Evolutionary conservation across 805 yeast genomes (phyloP), one percentile per base, ranked within the genome.

Genomic region (Candida argentea): DNA sequence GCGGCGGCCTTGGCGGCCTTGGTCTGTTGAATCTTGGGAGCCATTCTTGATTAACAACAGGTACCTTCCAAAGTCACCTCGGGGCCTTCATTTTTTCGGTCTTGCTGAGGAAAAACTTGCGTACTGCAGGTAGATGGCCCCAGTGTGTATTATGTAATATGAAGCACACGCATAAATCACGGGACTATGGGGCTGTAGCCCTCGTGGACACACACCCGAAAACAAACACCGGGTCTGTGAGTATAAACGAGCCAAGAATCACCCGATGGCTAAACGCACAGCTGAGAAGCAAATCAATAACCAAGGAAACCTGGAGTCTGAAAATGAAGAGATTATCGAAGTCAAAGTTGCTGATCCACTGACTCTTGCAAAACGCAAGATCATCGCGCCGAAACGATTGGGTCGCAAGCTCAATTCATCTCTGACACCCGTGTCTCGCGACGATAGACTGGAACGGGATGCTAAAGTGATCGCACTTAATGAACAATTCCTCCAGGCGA

Each of bases 1-100:
- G 97, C 97, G 61, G 97, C 96, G 63, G 35, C 95, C 77, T 89
- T 89, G 63, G 95, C 96, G 70, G 96, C 96, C 76, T 89, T 89
- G 61, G 95, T 81, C 70, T 85, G 87, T 79, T 89, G 96, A 73
- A 84, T 74, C 75, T 89, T 89, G 76, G 95, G 95, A 70, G 96
- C 95, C 96, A 89, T 85, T 68, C 77, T 71, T 51, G 22, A 43
- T 21, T n/a, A n/a, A n/a, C n/a, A n/a, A n/a, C n/a, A n/a, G n/a
- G n/a, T n/a, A n/a, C n/a, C n/a, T n/a, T n/a, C n/a, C n/a, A n/a
- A n/a, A n/a, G n/a, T n/a, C n/a, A n/a, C n/a, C n/a, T n/a, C n/a
- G n/a, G n/a, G n/a, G n/a, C n/a, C n/a, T n/a, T n/a, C n/a, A n/a
- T n/a, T n/a, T n/a, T n/a, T n/a, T n/a, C n/a, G n/a, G n/a, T n/a